A percentile compares a stretch with the other conserved stretches of the same genome.
These are phyloP conservation scores for Phytophthora citricola DNA, from an alignment of 352 stramenopile species.

Conservation along the genomic window DNA sequence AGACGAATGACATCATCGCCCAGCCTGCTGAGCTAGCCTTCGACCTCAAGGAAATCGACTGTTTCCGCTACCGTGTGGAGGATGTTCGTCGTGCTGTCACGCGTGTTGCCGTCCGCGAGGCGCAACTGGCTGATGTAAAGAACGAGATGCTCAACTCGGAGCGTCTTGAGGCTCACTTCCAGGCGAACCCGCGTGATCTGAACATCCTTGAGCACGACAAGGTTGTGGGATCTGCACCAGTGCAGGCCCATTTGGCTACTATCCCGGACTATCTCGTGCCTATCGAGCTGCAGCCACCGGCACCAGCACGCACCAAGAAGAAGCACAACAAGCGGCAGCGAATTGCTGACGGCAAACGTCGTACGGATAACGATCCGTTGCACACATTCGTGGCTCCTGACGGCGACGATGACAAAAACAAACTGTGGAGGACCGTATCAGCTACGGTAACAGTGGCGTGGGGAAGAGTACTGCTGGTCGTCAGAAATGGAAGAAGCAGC, in stretches of 20 bases:
- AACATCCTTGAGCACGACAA: conserved; percentile 98
- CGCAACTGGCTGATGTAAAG: conserved; percentile 96
- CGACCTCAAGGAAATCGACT: conserved; percentile 98
- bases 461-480: conserved; percentile 94
- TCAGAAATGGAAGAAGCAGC: conserved; percentile 94
- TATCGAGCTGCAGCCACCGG: conserved; percentile 91
- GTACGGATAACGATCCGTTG: conserved; percentile 97
- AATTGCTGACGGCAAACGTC: conserved; percentile 72
- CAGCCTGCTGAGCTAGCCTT: conserved; percentile 97
- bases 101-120: conserved; percentile 93
- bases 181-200: conserved; percentile 95
- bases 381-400: conserved; percentile 92
- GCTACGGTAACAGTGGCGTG: conserved; percentile 89
- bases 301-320: conserved; percentile 70
- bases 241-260: conserved; percentile 95
- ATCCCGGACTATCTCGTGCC: conserved; percentile 99
- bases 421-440: conserved; percentile 83
- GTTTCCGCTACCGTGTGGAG: conserved; percentile 98
- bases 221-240: conserved; percentile 91
- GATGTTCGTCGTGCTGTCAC: conserved; percentile 96
- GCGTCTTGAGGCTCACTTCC: conserved; percentile 96
- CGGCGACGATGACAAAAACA: conserved; percentile 61
- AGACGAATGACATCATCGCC: conserved; percentile 83
- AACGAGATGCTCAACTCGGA: conserved; percentile 99
- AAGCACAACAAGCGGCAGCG: conserved; percentile 79